phyloP scores from a whole-genome alignment of 2,329 filamentous ascomycete genomes.

The Cladophialophora exuberans region DNA sequence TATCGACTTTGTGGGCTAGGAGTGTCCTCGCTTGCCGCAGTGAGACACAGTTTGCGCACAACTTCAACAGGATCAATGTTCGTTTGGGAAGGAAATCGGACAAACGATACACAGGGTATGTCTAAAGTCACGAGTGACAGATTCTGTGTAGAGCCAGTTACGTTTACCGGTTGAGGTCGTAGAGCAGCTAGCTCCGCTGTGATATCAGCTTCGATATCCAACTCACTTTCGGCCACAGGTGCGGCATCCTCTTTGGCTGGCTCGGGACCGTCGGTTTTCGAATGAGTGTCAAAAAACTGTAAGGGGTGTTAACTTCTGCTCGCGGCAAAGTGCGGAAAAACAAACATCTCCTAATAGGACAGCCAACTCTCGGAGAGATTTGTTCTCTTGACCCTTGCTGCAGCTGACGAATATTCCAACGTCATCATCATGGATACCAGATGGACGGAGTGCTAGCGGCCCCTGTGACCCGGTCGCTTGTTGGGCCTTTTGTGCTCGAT shows the following conservation, averaged over 20 bases:
- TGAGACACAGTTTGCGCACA: constrained; percentile 61
- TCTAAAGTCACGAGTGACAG: constrained; percentile 26
- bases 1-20: constrained; percentile 58
- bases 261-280: neutral
- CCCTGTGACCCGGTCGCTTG: neutral
- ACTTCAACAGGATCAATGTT: constrained; percentile 59
- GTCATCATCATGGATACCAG: constrained; percentile 53
- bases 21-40: constrained; percentile 55
- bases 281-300: constrained; percentile 21
- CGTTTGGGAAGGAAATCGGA: constrained; percentile 17
- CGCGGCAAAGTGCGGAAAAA: constrained; percentile 8
- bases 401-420: constrained; percentile 67
- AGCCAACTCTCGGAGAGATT: constrained; percentile 60
- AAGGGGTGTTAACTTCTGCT: neutral
- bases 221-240: constrained; percentile 45
- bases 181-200: constrained; percentile 62
- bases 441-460: constrained; percentile 25
- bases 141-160: constrained; percentile 35
- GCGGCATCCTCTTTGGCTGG: constrained; percentile 35
- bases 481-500: constrained; percentile 6
- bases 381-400: constrained; percentile 63
- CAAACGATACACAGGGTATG: constrained; percentile 36
- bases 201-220: constrained; percentile 65
- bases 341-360: constrained; percentile 61
- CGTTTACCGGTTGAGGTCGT: constrained; percentile 52